Conservation (phyloP, 345 rosid species). For the Brassica nigra region DNA sequence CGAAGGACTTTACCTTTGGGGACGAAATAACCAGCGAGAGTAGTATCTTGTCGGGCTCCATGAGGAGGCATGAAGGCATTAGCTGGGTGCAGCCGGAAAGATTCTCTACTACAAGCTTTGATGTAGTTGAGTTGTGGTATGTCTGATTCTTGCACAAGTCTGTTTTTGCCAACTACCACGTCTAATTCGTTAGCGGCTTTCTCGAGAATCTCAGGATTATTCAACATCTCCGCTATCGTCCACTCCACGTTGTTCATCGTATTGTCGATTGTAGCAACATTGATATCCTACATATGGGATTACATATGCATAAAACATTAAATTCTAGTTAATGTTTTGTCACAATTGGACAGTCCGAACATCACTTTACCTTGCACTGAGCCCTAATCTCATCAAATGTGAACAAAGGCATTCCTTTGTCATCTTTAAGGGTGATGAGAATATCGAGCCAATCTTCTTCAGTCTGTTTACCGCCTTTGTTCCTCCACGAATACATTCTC, state of each 20-base stretch:
- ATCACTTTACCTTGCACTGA: not conserved
- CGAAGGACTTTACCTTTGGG: not conserved
- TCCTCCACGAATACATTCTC: not conserved
- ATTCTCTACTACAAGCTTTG: conserved; percentile 53
- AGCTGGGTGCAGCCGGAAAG: conserved; percentile 52
- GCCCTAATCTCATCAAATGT: not conserved
- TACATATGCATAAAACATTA: conserved; percentile 15
- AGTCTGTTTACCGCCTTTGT: not conserved
- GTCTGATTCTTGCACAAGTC: conserved; percentile 58
- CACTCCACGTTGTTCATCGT: conserved; percentile 49
- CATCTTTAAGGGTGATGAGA: not conserved
- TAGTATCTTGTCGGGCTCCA: conserved; percentile 35
- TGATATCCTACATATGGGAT: not conserved
- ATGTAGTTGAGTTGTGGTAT: conserved; percentile 45
- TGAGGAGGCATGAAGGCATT: conserved; percentile 42
- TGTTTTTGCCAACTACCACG: conserved; percentile 47
- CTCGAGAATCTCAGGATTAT: conserved; percentile 32
- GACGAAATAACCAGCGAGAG: conserved; percentile 47
- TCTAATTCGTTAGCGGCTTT: conserved; percentile 49
- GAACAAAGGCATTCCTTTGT: not conserved
- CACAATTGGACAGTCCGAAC: not conserved
- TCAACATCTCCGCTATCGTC: conserved; percentile 56
- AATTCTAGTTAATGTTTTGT: not conserved
- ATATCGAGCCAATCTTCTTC: conserved; percentile 1
- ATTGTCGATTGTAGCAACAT: conserved; percentile 45